Base-by-base conservation (phyloP, 371 early-diverging fungal genomes). In the Rhizopus microsporus region DNA sequence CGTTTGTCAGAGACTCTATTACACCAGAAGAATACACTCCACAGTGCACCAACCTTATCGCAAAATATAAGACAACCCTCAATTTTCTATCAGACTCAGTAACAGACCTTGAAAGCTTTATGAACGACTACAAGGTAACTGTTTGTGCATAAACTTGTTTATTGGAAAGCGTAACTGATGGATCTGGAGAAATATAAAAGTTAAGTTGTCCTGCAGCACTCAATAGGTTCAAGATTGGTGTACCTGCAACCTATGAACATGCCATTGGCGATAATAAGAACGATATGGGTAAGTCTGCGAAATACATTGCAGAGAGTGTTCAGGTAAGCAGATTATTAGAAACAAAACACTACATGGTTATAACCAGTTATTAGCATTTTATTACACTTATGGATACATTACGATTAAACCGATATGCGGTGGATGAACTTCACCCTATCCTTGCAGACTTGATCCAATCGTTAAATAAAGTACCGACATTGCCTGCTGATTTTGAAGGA, bases 301-400 rank as follows among this genome's bases (percentile, higher is more conserved):
- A 93, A 75, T 78, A 87, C 45, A 89, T 95, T 34, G 97, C 95
- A 7, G 95, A 96, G 57, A 88, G 85, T 7, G 93, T 93, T 0
- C 84, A 84, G 70, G 87, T 88, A 78, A 47, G 51, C 15, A 3
- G 30, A 51, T 13, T n/a, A 32, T 23, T 47, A 35, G 33, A 35
- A 59, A 51, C 59, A 42, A 52, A 47, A 16, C 33, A 54, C 13
- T 34, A 37, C 37, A 34, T 51, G 7, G 12, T 3, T 29, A 5
- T 43, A 37, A 37, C 4, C 10, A 7, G 15, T 17, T 7, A n/a
- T 13, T 64, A 88, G 86, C 82, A 79, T 61, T 98, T 95, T 67
- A 96, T 96, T 63, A 98, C 97, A 1, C 73, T 92, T 9, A 90
- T 94, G 92, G 97, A 98, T 70, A 82, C 89, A 17, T 80, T 97